Base-by-base conservation (phyloP, 2,329 filamentous ascomycete genomes). In the Pseudocercospora cruenta region DNA sequence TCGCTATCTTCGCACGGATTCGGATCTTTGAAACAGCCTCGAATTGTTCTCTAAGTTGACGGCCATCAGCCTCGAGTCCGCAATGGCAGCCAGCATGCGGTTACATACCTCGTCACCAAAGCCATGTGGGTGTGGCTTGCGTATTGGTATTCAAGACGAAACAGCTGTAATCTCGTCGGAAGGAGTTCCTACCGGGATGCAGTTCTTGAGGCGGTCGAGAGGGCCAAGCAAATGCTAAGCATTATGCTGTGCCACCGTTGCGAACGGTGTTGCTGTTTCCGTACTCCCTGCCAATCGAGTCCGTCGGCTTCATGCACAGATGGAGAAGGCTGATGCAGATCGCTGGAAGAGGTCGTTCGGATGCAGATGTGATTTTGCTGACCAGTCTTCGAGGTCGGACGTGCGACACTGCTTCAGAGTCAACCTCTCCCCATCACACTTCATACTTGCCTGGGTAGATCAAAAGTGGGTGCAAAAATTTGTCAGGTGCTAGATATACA, bases 401-500 rank as follows among this genome's bases (percentile, higher is more conserved):
- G 5, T 1, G n/a, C n/a, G 16, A 43, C 16, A 19, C 39, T 43
- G 7, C 39, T 19, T 43, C 39, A 19, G 1, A 9, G 22, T 51
- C 47, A 51, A 7, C 21, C 3, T 51, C 9, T 24, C 47, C n/a
- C n/a, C n/a, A n/a, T 26, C 9, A 16, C 21, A 9, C 6, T 43
- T 12, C 21, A 22, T 36, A 58, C 55, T 58, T 22, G 31, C 10
- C 58, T 8, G 9, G 4, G 4, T 3, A 31, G n/a, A 36, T 43
- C 24, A 51, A 51, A 60, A 19, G 45, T 22, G 58, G 10, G 21
- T n/a, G n/a, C 22, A 24, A 51, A 45, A 22, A 31, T 28, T 33
- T 5, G 47, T 31, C 58, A 60, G 58, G 55, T 24, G 58, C 58
- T 60, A 60, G 45, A 60, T 60, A 60, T 60, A 60, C 58, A 60